Evolutionary conservation across 257 asterid genomes (phyloP), one percentile per base, ranked within the genome.

Genomic region (Petrea volubilis): DNA sequence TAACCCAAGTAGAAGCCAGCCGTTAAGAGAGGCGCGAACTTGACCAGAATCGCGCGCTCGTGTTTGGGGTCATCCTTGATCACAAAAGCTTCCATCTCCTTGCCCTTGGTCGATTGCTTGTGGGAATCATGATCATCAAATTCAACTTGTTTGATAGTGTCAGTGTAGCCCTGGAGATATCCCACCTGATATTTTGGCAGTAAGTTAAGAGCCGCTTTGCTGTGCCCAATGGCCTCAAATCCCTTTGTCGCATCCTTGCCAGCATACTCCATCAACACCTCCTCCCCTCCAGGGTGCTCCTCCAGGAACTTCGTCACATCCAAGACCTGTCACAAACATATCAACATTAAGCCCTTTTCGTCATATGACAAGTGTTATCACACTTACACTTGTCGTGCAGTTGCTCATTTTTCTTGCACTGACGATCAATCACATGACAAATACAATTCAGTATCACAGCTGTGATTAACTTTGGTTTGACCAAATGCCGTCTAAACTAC

Each of bases 201-300:
- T 21, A 74, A 46, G 36, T 40, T 55, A 7, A 62, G 60, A 41
- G 85, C 88, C 36, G 61, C 76, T 77, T 80, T 77, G 76, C 83
- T 71, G 27, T 83, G 83, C 7, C 88, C 88, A 57, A 71, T 60
- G 49, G 57, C 71, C 28, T 71, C 83, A 62, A 80, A 77, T 24
- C 66, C 81, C 70, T 73, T 74, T 0, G 85, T 74, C 34, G 76
- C 88, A 80, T 80, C 83, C 71, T 74, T 74, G 24, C 85, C 87
- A 11, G 80, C 79, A 15, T 65, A 67, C 64, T 83, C 83, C 18
- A 77, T 20, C 83, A 80, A 68, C 36, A 67, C 74, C 67, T 71
- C 83, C 44, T 80, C 87, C 36, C 85, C 83, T n/a, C 85, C 87
- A 20, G 81, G 87, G 46, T 83, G 87, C 57, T 79, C 83, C 46